These are phyloP conservation scores for Lophium mytilinum DNA, from an alignment of 495 filamentous ascomycete species.

Conservation along the genomic window DNA sequence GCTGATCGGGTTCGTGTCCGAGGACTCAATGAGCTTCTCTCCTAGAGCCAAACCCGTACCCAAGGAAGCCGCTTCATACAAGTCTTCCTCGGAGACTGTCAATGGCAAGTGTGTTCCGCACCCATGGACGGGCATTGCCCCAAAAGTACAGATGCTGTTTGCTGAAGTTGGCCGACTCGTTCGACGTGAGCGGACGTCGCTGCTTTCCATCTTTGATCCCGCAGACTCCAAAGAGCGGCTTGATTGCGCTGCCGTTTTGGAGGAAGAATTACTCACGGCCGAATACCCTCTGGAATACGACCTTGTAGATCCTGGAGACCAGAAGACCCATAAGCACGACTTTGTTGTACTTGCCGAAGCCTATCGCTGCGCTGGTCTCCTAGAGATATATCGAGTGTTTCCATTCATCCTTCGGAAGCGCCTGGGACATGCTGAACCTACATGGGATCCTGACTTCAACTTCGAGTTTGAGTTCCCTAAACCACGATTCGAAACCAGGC, in stretches of 20 bases:
- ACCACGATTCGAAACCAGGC: constrained; percentile 12
- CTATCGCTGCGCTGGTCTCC: constrained; percentile 46
- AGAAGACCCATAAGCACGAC: constrained; percentile 49
- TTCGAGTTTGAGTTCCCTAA: constrained; percentile 17
- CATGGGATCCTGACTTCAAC: constrained; percentile 5
- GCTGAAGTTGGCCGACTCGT: constrained; percentile 49
- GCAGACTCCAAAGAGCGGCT: constrained; percentile 33
- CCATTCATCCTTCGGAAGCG: constrained; percentile 43
- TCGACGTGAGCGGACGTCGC: constrained; percentile 38
- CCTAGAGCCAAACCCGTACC: constrained; percentile 29
- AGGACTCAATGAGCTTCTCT: constrained; percentile 25
- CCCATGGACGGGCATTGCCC: constrained; percentile 52
- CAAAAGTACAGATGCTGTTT: constrained; percentile 46
- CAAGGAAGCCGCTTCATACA: background rate
- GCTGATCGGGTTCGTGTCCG: constrained; percentile 49
- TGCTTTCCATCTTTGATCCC: constrained; percentile 6
- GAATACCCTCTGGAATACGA: constrained; percentile 43
- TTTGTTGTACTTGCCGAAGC: constrained; percentile 51
- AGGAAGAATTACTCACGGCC: constrained; percentile 44
- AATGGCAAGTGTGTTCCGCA: constrained; percentile 37
- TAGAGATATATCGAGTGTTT: constrained; percentile 50
- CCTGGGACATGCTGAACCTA: constrained; percentile 28
- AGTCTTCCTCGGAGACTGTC: constrained; percentile 5
- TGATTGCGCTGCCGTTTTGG: constrained; percentile 40
- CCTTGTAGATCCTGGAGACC: constrained; percentile 46